Evolutionary conservation across 768 basidiomycete genomes (phyloP).

Genomic region (Amanita muscaria): DNA sequence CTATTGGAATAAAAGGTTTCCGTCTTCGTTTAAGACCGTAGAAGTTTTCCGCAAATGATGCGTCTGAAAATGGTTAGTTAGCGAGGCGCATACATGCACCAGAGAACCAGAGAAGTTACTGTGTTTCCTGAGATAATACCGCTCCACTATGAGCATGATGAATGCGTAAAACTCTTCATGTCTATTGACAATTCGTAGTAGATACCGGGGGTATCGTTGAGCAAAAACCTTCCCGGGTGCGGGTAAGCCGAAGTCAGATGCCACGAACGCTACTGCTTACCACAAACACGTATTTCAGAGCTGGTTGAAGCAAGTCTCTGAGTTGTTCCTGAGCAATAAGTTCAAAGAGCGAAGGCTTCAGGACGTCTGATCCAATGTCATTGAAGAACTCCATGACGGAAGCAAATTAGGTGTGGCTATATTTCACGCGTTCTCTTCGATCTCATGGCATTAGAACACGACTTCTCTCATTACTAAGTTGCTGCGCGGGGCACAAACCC

Average conservation of each 20-base stretch:
- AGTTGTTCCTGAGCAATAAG: slow-evolving; percentile 92
- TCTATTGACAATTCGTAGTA: slow-evolving; percentile 81
- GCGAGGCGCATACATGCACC: neutral
- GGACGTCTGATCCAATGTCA: slow-evolving; percentile 60
- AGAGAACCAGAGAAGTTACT: slow-evolving; percentile 38
- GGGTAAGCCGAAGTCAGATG: slow-evolving; percentile 1
- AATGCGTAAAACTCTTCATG: slow-evolving; percentile 95
- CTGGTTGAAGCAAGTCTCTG: slow-evolving; percentile 85
- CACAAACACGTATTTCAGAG: slow-evolving; percentile 87
- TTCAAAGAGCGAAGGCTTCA: slow-evolving; percentile 83
- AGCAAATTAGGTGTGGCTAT: neutral
- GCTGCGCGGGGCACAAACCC: too few species aligned
- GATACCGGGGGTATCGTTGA: slow-evolving; percentile 87
- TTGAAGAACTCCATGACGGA: slow-evolving; percentile 73
- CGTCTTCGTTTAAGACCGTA: slow-evolving; percentile 84
- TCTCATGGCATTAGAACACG: too few species aligned
- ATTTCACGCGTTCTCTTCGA: neutral
- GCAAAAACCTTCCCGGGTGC: slow-evolving; percentile 72
- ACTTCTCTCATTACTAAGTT: too few species aligned
- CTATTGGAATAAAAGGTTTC: slow-evolving; percentile 59
- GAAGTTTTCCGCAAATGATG: slow-evolving; percentile 93
- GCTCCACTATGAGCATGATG: slow-evolving; percentile 85
- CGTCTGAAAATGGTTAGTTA: slow-evolving; percentile 41
- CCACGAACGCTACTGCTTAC: slow-evolving; percentile 35
- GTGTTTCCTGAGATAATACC: slow-evolving; percentile 81